Base-by-base conservation (phyloP, 2,329 filamentous ascomycete species). In the Meredithiella fracta region DNA sequence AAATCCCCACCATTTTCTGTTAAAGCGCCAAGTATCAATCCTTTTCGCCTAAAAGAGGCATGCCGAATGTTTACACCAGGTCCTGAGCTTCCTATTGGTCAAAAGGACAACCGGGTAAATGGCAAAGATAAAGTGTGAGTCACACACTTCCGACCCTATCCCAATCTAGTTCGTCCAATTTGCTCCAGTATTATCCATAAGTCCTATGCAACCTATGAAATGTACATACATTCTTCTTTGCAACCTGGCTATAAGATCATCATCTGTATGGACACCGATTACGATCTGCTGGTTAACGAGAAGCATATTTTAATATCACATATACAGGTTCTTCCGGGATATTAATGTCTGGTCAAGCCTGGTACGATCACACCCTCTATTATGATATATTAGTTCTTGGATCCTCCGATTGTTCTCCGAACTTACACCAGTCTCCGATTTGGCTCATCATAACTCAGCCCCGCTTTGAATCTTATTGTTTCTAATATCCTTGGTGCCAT, bases 401-500 rank as follows among this genome's bases (percentile, higher is more conserved):
- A 5, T 11, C 29, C 29, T 5, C 29, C 29, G 11, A 11, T 34
- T 34, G 11, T 34, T 11, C 11, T 5, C 29, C 29, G 11, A 34
- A 11, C 14, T 15, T 20, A 14, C 20, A 44, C 2, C 37, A 44
- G 15, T 22, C 17, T 15, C 40, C 11, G 40, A 44, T 17, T 17
- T 44, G 8, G 20, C 8, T 4, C 40, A 3, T n/a, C n/a, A 17
- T 20, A 23, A n/a, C 25, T 38, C 29, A 20, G 17, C 31, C 11
- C 50, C 22, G 11, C 31, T n/a, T 52, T 52, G 64, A 25, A 73
- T 69, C 61, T 71, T 65, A 31, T 72, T 67, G 47, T 70, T 66
- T 11, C 71, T 61, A 51, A 73, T 71, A 20, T 72, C 70, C 60
- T 73, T 73, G 22, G 63, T 67, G 1, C 71, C 70, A 51, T 73